A percentile compares a stretch with the other conserved stretches of the same genome.
These are phyloP conservation scores for Penicillium odoratum DNA, from an alignment of 495 filamentous ascomycete genomes.

Conservation along the genomic window DNA sequence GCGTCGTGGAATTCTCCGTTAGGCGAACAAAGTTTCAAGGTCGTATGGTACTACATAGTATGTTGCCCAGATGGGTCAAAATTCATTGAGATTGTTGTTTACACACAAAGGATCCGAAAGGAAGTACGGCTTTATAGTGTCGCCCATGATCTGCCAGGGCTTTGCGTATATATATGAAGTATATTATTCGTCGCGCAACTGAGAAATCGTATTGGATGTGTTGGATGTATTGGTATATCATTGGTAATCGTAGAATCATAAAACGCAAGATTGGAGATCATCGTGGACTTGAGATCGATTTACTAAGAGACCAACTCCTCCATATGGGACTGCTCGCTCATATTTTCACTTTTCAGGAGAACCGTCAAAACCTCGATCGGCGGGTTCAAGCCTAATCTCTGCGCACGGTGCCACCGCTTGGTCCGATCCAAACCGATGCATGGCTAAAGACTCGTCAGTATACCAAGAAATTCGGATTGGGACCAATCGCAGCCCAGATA, in stretches of 20 bases:
- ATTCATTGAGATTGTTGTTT: too few relatives aligned
- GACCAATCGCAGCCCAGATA: conserved; percentile 16
- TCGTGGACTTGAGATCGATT: background rate
- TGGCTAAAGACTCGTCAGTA: conserved; percentile 56
- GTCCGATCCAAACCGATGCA: conserved; percentile 81
- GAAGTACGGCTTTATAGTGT: too few relatives aligned
- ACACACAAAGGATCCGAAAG: too few relatives aligned
- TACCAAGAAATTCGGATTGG: too few relatives aligned
- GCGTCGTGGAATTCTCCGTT: too few relatives aligned
- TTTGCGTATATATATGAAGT: too few relatives aligned
- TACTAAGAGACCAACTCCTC: conserved; percentile 70
- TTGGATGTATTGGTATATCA: conserved; percentile 4
- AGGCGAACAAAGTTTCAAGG: too few relatives aligned
- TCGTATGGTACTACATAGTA: too few relatives aligned
- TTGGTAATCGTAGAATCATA: background rate
- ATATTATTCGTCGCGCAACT: too few relatives aligned
- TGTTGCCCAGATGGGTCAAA: too few relatives aligned
- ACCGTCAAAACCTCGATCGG: conserved; percentile 92
- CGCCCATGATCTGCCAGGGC: too few relatives aligned
- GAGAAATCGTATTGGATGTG: background rate
- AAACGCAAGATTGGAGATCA: background rate
- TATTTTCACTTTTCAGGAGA: conserved; percentile 64
- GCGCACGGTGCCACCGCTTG: conserved; percentile 86
- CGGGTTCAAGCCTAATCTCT: conserved; percentile 74
- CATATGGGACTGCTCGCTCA: conserved; percentile 66